These are phyloP conservation scores for Wickerhamomyces sydowiorum DNA, from an alignment of 805 yeast genomes.

Conservation along the genomic window DNA sequence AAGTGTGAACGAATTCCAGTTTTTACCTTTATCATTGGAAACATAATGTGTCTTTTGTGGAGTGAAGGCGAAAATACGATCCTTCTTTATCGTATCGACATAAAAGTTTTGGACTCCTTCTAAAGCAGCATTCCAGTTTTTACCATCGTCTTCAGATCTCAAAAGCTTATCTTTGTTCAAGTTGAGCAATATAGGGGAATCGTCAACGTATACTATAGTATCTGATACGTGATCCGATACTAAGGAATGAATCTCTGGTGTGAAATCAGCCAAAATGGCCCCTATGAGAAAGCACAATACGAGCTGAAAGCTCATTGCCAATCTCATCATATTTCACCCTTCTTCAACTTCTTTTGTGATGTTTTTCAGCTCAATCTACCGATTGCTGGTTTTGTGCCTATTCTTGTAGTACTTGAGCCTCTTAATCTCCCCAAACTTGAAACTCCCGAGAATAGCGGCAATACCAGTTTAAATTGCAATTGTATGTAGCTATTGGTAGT, in stretches of 20 bases:
- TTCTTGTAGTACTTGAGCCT: too few relatives aligned
- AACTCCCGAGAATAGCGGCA: too few relatives aligned
- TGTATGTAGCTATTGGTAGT: too few relatives aligned
- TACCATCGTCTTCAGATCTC: slow-evolving; percentile 44
- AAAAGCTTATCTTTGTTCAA: slow-evolving; percentile 26
- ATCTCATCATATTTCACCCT: neutral
- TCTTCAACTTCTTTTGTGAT: too few relatives aligned
- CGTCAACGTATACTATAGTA: slow-evolving; percentile 25
- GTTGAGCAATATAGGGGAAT: slow-evolving; percentile 22
- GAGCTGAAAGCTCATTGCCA: neutral
- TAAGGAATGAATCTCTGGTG: slow-evolving; percentile 18
- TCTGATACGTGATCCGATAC: slow-evolving; percentile 8
- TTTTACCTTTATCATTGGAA: slow-evolving; percentile 35
- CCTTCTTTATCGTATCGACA: slow-evolving; percentile 29
- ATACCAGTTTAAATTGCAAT: too few relatives aligned
- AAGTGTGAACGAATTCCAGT: slow-evolving; percentile 33
- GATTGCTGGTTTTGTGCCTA: neutral
- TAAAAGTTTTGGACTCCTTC: slow-evolving; percentile 22
- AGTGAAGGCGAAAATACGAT: slow-evolving; percentile 36
- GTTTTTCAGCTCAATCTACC: too few relatives aligned
- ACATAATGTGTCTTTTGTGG: slow-evolving; percentile 27
- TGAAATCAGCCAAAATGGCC: slow-evolving; percentile 11
- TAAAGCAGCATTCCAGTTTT: slow-evolving; percentile 32
- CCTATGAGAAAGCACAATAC: neutral
- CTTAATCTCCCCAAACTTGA: too few relatives aligned